Evolutionary conservation across 495 filamentous ascomycete genomes (phyloP).

Genomic region (Bombardia bombarda): DNA sequence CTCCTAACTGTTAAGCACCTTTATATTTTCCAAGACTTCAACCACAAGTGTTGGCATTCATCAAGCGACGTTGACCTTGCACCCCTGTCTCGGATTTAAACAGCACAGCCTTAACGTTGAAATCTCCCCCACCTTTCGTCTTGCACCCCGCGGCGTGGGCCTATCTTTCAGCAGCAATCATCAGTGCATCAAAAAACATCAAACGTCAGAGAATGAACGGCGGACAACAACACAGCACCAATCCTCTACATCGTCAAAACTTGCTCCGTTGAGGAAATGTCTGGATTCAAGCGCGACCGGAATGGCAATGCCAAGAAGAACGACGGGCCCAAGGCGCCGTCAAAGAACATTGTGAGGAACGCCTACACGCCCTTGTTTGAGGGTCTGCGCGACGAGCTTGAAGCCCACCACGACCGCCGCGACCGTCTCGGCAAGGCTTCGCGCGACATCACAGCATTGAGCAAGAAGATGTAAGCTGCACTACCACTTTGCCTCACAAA

Average conservation of each 20-base stretch:
- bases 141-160: conserved; percentile 6
- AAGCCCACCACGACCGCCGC: conserved; percentile 88
- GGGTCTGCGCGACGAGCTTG: conserved; percentile 75
- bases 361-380: conserved; percentile 73
- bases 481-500: background rate
- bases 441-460: conserved; percentile 82
- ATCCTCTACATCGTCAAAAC: background rate
- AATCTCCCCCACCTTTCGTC: background rate
- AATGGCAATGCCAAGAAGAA: conserved; percentile 44
- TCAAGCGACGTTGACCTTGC: background rate
- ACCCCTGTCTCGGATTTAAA: too few relatives aligned
- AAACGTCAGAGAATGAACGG: conserved; percentile 3
- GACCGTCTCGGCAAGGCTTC: conserved; percentile 84
- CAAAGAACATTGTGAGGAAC: conserved; percentile 24
- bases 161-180: conserved; percentile 5
- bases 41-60: background rate
- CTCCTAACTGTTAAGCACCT: too few relatives aligned
- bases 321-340: conserved; percentile 20
- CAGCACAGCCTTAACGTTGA: background rate
- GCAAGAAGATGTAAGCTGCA: conserved; percentile 86
- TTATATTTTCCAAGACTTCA: background rate
- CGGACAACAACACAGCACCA: too few relatives aligned
- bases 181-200: background rate
- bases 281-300: conserved; percentile 50
- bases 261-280: conserved; percentile 20